Percentiles rank a stretch among this genome's conserved stretches.
phyloP scores from a whole-genome alignment of 345 rosid genomes.

The Kernera saxatilis region DNA sequence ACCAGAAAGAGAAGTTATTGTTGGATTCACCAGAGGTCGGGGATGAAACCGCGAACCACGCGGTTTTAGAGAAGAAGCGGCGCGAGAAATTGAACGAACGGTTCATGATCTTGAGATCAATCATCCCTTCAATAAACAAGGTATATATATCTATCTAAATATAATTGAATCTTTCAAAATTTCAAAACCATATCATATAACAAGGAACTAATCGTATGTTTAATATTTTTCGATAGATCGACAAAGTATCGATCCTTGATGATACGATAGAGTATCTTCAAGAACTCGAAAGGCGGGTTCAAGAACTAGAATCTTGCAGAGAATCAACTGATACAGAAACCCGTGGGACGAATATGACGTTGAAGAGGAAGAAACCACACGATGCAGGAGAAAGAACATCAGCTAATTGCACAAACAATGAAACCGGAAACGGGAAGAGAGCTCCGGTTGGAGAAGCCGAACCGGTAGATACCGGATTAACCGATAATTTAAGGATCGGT shows the following conservation, averaged over 20 bases:
- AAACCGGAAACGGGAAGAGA: conserved; percentile 2
- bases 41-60: conserved; percentile 41
- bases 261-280: conserved; percentile 58
- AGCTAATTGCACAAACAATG: conserved; percentile 46
- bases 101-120: conserved; percentile 50
- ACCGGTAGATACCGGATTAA: conserved; percentile 30
- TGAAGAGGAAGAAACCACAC: conserved; percentile 36
- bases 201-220: background rate
- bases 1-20: conserved; percentile 28
- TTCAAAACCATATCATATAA: background rate
- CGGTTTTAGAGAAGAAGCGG: conserved; percentile 41
- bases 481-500: conserved; percentile 37
- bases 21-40: conserved; percentile 34
- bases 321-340: conserved; percentile 40
- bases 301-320: conserved; percentile 66
- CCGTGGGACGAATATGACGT: conserved; percentile 32
- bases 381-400: conserved; percentile 57
- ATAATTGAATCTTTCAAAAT: background rate
- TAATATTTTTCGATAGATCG: conserved; percentile 37
- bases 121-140: conserved; percentile 63
- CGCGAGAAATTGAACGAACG: conserved; percentile 53
- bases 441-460: conserved; percentile 31
- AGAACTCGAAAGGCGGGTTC: conserved; percentile 66
- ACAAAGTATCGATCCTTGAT: conserved; percentile 54
- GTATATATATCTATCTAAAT: conserved; percentile 34